A percentile compares a stretch with the other conserved stretches of the same genome.
phyloP scores from a whole-genome alignment of 2,329 filamentous ascomycete species.

The Aspergillus carbonarius region DNA sequence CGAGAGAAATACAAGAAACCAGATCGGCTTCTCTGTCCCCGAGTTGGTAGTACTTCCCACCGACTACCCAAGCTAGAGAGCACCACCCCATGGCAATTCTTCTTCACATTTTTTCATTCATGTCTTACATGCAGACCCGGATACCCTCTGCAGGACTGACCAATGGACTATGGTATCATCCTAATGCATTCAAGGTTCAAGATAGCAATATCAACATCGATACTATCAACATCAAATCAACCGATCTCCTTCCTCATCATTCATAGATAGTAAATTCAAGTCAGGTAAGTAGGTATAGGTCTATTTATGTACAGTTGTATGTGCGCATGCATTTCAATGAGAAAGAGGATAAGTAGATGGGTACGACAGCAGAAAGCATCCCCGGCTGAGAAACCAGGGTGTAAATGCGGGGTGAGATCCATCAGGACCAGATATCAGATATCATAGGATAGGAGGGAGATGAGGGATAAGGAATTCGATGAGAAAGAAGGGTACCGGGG shows the following conservation, averaged over 20 bases:
- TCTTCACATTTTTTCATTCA: too few relatives aligned
- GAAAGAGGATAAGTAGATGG: too few relatives aligned
- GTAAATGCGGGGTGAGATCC: neutral
- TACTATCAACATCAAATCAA: neutral
- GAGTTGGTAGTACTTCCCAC: too few relatives aligned
- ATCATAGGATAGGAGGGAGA: neutral
- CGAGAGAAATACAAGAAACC: too few relatives aligned
- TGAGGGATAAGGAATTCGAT: neutral
- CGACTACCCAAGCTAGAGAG: too few relatives aligned
- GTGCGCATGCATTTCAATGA: neutral
- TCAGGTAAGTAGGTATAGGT: neutral
- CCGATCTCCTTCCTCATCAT: neutral
- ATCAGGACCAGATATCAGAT: neutral
- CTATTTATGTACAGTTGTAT: conserved; percentile 4
- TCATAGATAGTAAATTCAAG: neutral
- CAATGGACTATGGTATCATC: neutral
- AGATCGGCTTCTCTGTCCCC: too few relatives aligned
- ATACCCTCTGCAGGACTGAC: too few relatives aligned
- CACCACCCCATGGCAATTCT: too few relatives aligned
- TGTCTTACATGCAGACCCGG: too few relatives aligned
- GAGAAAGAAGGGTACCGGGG: conserved; percentile 1
- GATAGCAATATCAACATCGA: too few relatives aligned
- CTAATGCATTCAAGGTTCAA: neutral
- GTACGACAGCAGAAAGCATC: neutral
- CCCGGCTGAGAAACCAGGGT: too few relatives aligned